Percentiles rank a stretch among this genome's conserved stretches.
Conservation (phyloP, 495 filamentous ascomycete genomes). For the Cudoniella acicularis region DNA sequence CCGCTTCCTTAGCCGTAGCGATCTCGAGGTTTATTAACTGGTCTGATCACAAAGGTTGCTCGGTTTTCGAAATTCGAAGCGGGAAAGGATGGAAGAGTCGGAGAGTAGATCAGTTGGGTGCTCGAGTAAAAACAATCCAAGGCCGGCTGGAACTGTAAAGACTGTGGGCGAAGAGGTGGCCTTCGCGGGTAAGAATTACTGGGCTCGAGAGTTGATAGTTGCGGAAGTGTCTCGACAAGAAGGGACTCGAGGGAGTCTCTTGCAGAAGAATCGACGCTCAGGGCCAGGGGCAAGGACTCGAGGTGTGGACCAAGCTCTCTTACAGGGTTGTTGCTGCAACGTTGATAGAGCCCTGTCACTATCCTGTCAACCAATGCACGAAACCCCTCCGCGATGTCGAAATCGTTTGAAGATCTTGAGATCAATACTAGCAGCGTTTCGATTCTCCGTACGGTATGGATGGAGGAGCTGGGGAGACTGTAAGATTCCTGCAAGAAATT, state of each 20-base stretch:
- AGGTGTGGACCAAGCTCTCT: background rate
- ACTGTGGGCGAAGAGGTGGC: constrained; percentile 13
- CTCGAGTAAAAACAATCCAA: background rate
- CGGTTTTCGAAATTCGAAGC: too few relatives aligned
- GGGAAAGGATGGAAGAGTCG: too few relatives aligned
- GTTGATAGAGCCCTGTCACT: too few relatives aligned
- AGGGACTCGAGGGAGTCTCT: constrained; percentile 1
- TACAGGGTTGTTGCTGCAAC: background rate
- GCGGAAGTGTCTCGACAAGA: constrained; percentile 18
- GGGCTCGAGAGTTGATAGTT: constrained; percentile 8
- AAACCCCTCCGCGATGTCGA: constrained; percentile 7
- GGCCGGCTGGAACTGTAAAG: constrained; percentile 18
- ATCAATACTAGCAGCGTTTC: constrained; percentile 2
- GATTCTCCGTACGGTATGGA: background rate
- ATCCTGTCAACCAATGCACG: background rate
- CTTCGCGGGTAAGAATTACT: constrained; percentile 10
- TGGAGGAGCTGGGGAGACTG: background rate
- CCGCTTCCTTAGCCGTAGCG: background rate
- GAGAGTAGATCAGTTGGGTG: background rate
- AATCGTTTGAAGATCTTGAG: background rate
- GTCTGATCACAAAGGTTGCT: too few relatives aligned
- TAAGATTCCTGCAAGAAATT: too few relatives aligned
- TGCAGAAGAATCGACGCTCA: background rate
- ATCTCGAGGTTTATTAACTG: background rate
- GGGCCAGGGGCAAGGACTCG: background rate